Evolutionary conservation across 2,329 filamentous ascomycete species (phyloP).

Genomic region (Chalara sp.): DNA sequence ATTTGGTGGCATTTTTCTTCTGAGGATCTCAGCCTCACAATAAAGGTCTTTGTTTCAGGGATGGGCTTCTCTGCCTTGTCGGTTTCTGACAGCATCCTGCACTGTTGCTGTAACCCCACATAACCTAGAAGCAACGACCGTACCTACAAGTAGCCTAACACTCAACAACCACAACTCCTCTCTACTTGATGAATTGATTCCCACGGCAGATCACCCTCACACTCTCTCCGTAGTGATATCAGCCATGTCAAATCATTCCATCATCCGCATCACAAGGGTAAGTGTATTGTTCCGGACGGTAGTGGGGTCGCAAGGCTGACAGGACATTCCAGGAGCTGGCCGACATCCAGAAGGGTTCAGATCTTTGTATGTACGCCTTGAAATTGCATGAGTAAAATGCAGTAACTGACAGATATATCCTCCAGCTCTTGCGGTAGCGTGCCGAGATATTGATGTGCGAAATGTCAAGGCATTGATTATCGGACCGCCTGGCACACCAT

Average conservation of each 20-base stretch:
- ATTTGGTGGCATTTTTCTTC: too few species aligned
- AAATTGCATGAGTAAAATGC: background rate
- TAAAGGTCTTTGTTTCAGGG: too few species aligned
- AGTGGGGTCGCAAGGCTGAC: conserved; percentile 30
- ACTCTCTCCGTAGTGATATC: background rate
- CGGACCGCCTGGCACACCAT: conserved; percentile 88
- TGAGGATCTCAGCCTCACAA: too few species aligned
- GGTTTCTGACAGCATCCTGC: too few species aligned
- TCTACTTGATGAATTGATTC: background rate
- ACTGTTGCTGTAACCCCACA: too few species aligned
- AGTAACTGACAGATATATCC: conserved; percentile 12
- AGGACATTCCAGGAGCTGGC: conserved; percentile 61
- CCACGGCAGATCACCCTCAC: background rate
- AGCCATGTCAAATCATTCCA: conserved; percentile 74
- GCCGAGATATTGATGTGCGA: conserved; percentile 80
- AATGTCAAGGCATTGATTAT: conserved; percentile 83
- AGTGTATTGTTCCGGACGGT: conserved; percentile 22
- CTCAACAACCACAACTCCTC: background rate
- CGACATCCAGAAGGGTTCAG: conserved; percentile 75
- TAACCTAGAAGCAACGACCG: too few species aligned
- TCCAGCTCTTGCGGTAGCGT: conserved; percentile 77
- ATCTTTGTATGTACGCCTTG: conserved; percentile 60
- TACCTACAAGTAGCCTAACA: too few species aligned
- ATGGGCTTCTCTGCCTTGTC: too few species aligned
- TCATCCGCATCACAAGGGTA: conserved; percentile 82